Percentiles rank a stretch among this genome's conserved stretches.
These are phyloP conservation scores for Aspergillus nanangensis DNA, from an alignment of 495 filamentous ascomycete genomes.

Conservation along the genomic window DNA sequence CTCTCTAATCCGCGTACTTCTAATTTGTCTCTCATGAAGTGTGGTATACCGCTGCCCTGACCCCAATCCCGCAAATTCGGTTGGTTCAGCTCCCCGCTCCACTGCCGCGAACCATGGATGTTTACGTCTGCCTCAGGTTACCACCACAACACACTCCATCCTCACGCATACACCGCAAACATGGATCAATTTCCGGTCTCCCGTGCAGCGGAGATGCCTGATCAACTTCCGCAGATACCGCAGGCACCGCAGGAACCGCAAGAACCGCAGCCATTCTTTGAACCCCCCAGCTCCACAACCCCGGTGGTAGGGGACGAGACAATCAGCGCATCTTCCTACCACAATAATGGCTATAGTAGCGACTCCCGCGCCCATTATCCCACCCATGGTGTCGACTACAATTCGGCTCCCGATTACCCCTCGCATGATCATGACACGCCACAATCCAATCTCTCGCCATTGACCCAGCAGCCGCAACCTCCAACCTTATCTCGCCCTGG, in stretches of 20 bases:
- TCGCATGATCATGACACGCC: conserved; percentile 37
- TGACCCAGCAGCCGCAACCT: conserved; percentile 37
- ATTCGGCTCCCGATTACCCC: conserved; percentile 37
- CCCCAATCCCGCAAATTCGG: conserved; percentile 9
- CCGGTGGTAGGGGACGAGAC: conserved; percentile 31
- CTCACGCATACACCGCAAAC: conserved; percentile 10
- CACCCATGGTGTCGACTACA: conserved; percentile 40
- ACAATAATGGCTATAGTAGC: conserved; percentile 39
- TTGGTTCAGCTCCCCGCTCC: conserved; percentile 16
- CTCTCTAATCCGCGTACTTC: too few species aligned
- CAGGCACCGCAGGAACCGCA: conserved; percentile 17
- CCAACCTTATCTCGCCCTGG: conserved; percentile 45
- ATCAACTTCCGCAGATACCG: too few species aligned
- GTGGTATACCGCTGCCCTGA: conserved; percentile 5
- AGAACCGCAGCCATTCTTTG: conserved; percentile 13
- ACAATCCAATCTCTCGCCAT: conserved; percentile 31
- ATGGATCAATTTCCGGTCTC: conserved; percentile 18
- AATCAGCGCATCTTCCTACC: conserved; percentile 18
- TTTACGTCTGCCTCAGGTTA: conserved; percentile 3
- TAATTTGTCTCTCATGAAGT: conserved; percentile 8
- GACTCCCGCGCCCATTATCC: conserved; percentile 42
- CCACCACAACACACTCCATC: not conserved
- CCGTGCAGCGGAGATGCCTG: conserved; percentile 20
- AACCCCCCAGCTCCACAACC: conserved; percentile 20
- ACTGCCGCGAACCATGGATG: conserved; percentile 8